These are phyloP conservation scores for Exserohilum rostratum DNA, from an alignment of 2,329 filamentous ascomycete genomes.

Conservation along the genomic window DNA sequence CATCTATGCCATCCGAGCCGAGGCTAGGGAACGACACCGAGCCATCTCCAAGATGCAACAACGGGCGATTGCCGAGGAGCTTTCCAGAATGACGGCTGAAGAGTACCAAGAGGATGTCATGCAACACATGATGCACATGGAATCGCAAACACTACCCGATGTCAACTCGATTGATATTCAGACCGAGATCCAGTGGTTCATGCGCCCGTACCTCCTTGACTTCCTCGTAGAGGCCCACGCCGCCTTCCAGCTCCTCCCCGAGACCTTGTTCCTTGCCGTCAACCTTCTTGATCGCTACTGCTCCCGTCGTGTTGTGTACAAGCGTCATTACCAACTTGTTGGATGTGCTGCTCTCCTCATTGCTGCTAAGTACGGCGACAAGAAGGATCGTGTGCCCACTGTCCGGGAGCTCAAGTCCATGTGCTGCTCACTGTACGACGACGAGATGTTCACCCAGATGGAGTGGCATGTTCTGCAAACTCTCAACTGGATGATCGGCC, in stretches of 20 bases:
- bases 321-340: conserved; percentile 97
- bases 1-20: conserved; percentile 63
- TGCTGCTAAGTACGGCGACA: conserved; percentile 97
- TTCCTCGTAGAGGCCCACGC: conserved; percentile 97
- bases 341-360: conserved; percentile 95
- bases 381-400: conserved; percentile 97
- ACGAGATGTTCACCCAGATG: conserved; percentile 99
- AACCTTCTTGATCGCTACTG: conserved; percentile 98
- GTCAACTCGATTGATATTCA: conserved; percentile 99
- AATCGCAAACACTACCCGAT: conserved; percentile 91
- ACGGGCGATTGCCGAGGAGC: conserved; percentile 84
- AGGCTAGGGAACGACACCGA: conserved; percentile 76
- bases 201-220: conserved; percentile 97
- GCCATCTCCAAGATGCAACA: conserved; percentile 82
- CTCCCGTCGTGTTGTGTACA: conserved; percentile 96
- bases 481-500: conserved; percentile 92
- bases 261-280: conserved; percentile 93
- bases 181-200: conserved; percentile 99
- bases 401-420: conserved; percentile 97
- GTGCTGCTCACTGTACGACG: conserved; percentile 98
- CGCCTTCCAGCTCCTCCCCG: conserved; percentile 89
- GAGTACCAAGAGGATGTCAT: conserved; percentile 96
- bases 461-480: conserved; percentile 99
- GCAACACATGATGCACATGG: conserved; percentile 94
- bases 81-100: conserved; percentile 82